Evolutionary conservation across 306 rosid species (phyloP).

Genomic region (Gillenia trifoliata): DNA sequence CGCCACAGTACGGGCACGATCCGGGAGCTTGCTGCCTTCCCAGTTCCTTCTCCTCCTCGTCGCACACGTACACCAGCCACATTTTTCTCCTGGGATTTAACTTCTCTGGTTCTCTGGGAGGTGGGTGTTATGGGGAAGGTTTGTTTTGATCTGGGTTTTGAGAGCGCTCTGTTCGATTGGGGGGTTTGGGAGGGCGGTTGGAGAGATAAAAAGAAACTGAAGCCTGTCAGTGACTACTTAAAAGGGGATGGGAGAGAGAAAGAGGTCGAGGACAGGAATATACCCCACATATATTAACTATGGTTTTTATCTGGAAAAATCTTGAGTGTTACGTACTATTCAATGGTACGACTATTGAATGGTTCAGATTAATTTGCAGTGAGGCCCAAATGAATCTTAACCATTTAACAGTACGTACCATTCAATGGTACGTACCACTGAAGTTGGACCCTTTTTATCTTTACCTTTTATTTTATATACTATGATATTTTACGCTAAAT

Average conservation of each 20-base stretch:
- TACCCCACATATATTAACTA: too few species aligned
- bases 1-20: constrained; percentile 76
- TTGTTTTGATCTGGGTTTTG: neutral
- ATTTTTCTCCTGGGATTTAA: constrained; percentile 39
- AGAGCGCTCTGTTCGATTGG: neutral
- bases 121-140: neutral
- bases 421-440: too few species aligned
- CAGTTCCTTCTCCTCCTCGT: constrained; percentile 62
- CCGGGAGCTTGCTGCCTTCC: constrained; percentile 81
- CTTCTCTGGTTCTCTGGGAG: neutral
- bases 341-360: too few species aligned
- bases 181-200: neutral
- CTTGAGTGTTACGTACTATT: too few species aligned
- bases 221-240: neutral
- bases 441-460: too few species aligned
- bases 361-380: too few species aligned
- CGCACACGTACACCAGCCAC: constrained; percentile 61
- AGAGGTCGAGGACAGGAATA: neutral
- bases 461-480: too few species aligned
- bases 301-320: too few species aligned
- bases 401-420: too few species aligned
- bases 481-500: too few species aligned
- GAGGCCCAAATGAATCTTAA: too few species aligned
- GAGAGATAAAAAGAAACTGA: neutral
- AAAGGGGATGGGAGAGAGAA: neutral